These are phyloP conservation scores for Vanilla planifolia DNA, from an alignment of 106 monocot genomes.

Conservation along the genomic window DNA sequence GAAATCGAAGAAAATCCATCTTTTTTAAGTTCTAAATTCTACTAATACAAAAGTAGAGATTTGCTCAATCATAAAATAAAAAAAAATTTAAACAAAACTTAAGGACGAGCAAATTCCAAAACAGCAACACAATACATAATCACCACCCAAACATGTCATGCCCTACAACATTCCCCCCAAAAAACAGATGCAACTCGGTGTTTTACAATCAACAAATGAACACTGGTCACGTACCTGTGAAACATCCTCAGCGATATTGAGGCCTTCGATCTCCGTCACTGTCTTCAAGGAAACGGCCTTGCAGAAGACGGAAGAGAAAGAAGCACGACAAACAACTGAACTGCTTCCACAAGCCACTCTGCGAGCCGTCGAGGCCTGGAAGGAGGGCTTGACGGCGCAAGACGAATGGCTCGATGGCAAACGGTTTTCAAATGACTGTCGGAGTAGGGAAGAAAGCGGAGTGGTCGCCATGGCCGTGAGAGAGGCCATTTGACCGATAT, in stretches of 20 bases:
- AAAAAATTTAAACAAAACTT: no score
- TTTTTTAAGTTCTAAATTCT: no score
- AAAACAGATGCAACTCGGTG: background rate
- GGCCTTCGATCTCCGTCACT: constrained; percentile 73
- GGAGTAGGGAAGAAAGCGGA: background rate
- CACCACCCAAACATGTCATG: no score
- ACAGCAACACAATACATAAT: no score
- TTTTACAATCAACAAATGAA: background rate
- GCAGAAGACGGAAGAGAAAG: constrained; percentile 12
- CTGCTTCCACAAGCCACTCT: background rate
- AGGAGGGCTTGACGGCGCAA: background rate
- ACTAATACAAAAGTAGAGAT: no score
- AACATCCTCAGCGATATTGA: constrained; percentile 91
- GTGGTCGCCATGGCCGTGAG: background rate
- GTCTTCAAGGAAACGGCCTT: constrained; percentile 40
- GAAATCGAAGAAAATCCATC: no score
- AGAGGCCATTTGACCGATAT: constrained; percentile 7
- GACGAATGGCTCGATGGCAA: constrained; percentile 1
- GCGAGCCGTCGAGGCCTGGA: background rate
- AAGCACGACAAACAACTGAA: background rate
- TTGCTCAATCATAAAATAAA: no score
- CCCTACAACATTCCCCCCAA: no score
- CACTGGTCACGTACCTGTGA: constrained; percentile 44
- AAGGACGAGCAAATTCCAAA: no score
- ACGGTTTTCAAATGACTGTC: background rate